Percentiles rank a stretch among this genome's conserved stretches.
Conservation (phyloP, 2,329 filamentous ascomycete genomes). For the Sclerotinia subarctica region DNA sequence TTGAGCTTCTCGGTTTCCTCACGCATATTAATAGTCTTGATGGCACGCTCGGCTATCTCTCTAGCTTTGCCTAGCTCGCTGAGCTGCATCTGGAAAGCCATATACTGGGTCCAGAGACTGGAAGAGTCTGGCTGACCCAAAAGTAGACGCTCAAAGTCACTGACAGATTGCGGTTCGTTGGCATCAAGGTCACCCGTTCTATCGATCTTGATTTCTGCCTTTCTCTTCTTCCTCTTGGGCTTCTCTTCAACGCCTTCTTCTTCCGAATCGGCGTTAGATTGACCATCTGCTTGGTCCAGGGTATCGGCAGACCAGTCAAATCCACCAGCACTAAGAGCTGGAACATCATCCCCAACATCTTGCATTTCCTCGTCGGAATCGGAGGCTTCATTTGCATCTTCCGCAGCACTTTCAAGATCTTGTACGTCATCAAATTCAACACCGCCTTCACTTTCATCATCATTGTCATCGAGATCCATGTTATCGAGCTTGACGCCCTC, state of each 20-base stretch:
- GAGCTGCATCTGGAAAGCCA: conserved; percentile 96
- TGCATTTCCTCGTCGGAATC: conserved; percentile 40
- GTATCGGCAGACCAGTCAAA: conserved; percentile 84
- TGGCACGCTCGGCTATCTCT: conserved; percentile 83
- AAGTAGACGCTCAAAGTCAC: conserved; percentile 90
- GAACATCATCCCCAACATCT: conserved; percentile 34
- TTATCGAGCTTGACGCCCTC: conserved; percentile 44
- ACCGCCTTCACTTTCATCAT: conserved; percentile 42
- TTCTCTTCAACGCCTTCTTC: conserved; percentile 41
- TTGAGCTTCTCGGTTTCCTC: conserved; percentile 93
- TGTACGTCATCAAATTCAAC: conserved; percentile 40
- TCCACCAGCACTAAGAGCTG: conserved; percentile 67
- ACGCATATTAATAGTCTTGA: conserved; percentile 85
- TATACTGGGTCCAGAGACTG: conserved; percentile 90
- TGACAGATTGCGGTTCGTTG: conserved; percentile 81
- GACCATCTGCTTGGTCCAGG: conserved; percentile 50
- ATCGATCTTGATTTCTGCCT: conserved; percentile 77
- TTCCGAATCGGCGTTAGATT: conserved; percentile 47
- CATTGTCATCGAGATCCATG: conserved; percentile 48
- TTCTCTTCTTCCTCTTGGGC: conserved; percentile 67
- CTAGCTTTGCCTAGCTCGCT: conserved; percentile 86
- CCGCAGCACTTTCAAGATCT: conserved; percentile 42
- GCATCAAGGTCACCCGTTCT: conserved; percentile 87
- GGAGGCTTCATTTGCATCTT: conserved; percentile 28
- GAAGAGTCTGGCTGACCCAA: conserved; percentile 93